A percentile compares a stretch with the other conserved stretches of the same genome.
Conservation (phyloP, 1,139 yeast genomes). For the Diutina siamensis region DNA sequence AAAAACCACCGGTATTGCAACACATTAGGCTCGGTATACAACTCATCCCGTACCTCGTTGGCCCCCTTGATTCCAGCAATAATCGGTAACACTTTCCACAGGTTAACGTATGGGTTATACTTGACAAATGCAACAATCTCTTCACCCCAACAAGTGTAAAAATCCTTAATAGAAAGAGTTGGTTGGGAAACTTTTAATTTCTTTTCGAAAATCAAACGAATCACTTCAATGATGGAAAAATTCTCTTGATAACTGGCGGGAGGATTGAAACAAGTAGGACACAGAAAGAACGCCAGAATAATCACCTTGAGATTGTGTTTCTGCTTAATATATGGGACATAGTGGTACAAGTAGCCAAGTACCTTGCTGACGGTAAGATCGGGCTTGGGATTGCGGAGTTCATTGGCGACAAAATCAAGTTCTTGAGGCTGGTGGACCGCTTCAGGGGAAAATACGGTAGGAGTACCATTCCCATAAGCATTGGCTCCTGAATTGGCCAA, state of each 20-base stretch:
- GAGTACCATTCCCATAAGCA: not conserved
- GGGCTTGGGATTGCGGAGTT: constrained; percentile 27
- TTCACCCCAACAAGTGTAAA: constrained; percentile 32
- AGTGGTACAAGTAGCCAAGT: constrained; percentile 45
- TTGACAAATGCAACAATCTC: constrained; percentile 25
- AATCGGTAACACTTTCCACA: constrained; percentile 50
- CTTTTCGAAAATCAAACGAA: constrained; percentile 35
- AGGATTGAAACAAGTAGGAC: constrained; percentile 35
- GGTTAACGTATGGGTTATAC: constrained; percentile 19
- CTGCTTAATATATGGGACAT: constrained; percentile 50
- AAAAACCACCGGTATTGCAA: constrained; percentile 25
- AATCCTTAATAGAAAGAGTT: constrained; percentile 39
- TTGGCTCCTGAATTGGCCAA: not conserved
- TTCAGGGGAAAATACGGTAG: not conserved
- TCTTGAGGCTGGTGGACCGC: constrained; percentile 25
- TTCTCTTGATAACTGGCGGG: constrained; percentile 18
- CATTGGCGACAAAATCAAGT: constrained; percentile 36
- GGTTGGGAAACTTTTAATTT: constrained; percentile 54
- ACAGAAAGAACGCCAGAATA: constrained; percentile 37
- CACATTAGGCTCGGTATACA: constrained; percentile 18
- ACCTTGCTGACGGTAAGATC: constrained; percentile 23
- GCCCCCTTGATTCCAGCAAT: constrained; percentile 43
- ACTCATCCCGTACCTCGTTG: constrained; percentile 23
- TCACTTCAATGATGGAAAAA: constrained; percentile 36
- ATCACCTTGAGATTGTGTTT: constrained; percentile 44